Base-by-base conservation (phyloP, 257 asterid genomes). In the Thymus mandschuricus region DNA sequence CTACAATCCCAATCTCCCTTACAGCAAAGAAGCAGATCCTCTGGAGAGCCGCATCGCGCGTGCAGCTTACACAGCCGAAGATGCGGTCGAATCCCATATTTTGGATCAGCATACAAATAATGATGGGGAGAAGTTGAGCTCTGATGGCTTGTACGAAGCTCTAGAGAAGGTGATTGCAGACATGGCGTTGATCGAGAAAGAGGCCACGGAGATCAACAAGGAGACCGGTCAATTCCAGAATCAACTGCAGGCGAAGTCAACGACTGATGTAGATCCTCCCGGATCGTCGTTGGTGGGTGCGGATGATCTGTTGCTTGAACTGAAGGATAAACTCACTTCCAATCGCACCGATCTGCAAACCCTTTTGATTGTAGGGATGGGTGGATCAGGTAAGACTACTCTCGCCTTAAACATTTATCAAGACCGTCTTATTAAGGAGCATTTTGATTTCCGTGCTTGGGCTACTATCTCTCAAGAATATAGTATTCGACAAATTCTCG, bases 31-130 rank as follows among this genome's bases (percentile, higher is more conserved):
- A 28, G n/a, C 60, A 0, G 60, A 55, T 28, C 60, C 38, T 0
- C 10, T 55, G 60, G 60, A 55, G 60, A 54, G 13, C 8, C 60
- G 34, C 60, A 54, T 54, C 0, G 60, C 34, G 2, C 34, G 28
- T 54, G 60, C 60, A 54, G 60, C 60, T 54, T 54, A 54, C 27
- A 34, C 33, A 2, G 60, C 34, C 31, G 60, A 54, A 54, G 60
- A 54, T 4, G 31, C 28, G 0, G 27, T 55, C 5, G 60, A 55
- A 55, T 55, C 60, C 1, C 35, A 55, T 55, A 55, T 55, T 10
- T 33, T 55, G 13, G n/a, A 9, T 3, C 60, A 54, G 1, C 8
- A 21, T 34, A 54, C 12, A 8, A 27, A 3, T 27, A 9, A 29
- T 56, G 61, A 29, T 56, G 61, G 15, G 35, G n/a, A 9, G 28